phyloP scores from a whole-genome alignment of 768 basidiomycete genomes.

The Sarcomyxa edulis region DNA sequence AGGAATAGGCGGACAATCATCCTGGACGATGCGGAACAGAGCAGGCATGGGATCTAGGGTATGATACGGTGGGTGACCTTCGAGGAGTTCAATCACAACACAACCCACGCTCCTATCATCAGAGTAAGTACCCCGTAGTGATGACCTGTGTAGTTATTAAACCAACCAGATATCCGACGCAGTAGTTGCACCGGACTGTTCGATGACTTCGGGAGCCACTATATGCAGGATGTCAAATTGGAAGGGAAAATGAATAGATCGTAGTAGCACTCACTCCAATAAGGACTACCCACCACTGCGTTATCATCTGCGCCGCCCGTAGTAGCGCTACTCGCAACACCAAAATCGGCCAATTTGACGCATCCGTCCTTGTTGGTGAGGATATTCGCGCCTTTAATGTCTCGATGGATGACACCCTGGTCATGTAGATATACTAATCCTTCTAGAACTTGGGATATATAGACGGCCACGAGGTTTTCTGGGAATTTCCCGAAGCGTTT shows the following conservation, averaged over 20 bases:
- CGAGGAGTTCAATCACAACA: slow-evolving; percentile 94
- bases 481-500: slow-evolving; percentile 99
- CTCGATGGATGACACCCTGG: slow-evolving; percentile 98
- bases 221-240: slow-evolving; percentile 5
- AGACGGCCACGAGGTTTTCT: slow-evolving; percentile 92
- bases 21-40: slow-evolving; percentile 96
- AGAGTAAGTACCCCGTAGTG: slow-evolving; percentile 1
- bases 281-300: slow-evolving; percentile 95
- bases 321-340: slow-evolving; percentile 81
- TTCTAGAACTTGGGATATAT: slow-evolving; percentile 93
- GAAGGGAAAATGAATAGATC: not conserved
- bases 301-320: slow-evolving; percentile 75
- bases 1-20: slow-evolving; percentile 95
- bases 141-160: not conserved
- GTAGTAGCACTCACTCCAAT: slow-evolving; percentile 73
- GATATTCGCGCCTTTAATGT: slow-evolving; percentile 99
- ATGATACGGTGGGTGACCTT: slow-evolving; percentile 91
- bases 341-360: slow-evolving; percentile 99
- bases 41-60: slow-evolving; percentile 98
- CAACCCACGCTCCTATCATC: slow-evolving; percentile 77
- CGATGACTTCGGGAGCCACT: slow-evolving; percentile 99
- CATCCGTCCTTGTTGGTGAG: slow-evolving; percentile 98
- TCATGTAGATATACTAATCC: slow-evolving; percentile 97
- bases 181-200: slow-evolving; percentile 95
- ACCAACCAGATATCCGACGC: slow-evolving; percentile 87